Percentiles rank a stretch among this genome's conserved stretches.
These are phyloP conservation scores for Penicillium silybi DNA, from an alignment of 495 filamentous ascomycete genomes.

Conservation along the genomic window DNA sequence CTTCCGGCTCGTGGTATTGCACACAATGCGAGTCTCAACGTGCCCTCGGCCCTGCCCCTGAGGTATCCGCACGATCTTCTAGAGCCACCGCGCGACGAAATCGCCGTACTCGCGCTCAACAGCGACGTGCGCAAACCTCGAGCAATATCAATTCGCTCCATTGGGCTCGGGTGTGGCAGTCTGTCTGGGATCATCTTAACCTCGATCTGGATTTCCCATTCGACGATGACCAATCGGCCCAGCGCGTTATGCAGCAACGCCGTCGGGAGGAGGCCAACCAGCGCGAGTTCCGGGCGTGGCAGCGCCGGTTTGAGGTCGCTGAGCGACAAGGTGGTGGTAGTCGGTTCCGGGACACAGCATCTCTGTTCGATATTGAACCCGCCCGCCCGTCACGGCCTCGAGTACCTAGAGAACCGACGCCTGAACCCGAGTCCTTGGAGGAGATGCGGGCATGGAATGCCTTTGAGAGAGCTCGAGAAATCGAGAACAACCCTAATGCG, in stretches of 20 bases:
- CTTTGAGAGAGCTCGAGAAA: slow-evolving; percentile 75
- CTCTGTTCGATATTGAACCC: slow-evolving; percentile 46
- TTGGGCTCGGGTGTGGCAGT: slow-evolving; percentile 69
- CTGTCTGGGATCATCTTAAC: slow-evolving; percentile 60
- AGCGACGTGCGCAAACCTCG: slow-evolving; percentile 34
- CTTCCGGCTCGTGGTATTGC: slow-evolving; percentile 79
- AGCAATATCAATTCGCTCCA: slow-evolving; percentile 46
- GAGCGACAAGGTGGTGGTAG: slow-evolving; percentile 70
- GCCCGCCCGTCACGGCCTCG: slow-evolving; percentile 43
- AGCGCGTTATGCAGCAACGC: slow-evolving; percentile 50
- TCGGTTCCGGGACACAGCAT: slow-evolving; percentile 61
- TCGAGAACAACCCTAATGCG: slow-evolving; percentile 49
- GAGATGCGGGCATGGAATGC: slow-evolving; percentile 85
- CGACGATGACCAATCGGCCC: slow-evolving; percentile 60
- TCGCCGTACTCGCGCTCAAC: slow-evolving; percentile 51
- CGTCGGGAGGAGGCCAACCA: slow-evolving; percentile 57
- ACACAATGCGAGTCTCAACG: slow-evolving; percentile 62
- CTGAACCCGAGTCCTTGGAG: slow-evolving; percentile 66
- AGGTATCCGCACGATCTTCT: slow-evolving; percentile 24
- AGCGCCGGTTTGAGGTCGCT: slow-evolving; percentile 76
- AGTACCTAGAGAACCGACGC: slow-evolving; percentile 43
- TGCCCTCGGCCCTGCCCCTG: slow-evolving; percentile 36
- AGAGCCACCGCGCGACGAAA: slow-evolving; percentile 36
- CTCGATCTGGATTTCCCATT: slow-evolving; percentile 89
- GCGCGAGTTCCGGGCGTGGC: slow-evolving; percentile 69